Conservation (phyloP, 1,139 yeast species). For the Maudiozyma humilis region DNA sequence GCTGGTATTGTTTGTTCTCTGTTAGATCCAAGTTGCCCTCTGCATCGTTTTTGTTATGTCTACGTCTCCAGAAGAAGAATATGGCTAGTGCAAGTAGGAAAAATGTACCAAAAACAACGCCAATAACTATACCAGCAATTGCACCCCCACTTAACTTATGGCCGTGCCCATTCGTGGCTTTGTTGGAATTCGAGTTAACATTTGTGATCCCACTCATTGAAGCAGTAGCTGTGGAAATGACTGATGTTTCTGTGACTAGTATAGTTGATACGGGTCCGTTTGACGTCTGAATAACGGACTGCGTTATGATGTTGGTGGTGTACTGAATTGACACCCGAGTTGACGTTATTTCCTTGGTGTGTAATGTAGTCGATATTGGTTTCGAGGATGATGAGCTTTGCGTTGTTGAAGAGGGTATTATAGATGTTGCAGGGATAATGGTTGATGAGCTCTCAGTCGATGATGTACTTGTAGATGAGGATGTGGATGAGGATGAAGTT, state of each 20-base stretch:
- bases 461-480: conserved; percentile 8
- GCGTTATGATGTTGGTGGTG: conserved; percentile 14
- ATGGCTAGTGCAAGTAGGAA: conserved; percentile 32
- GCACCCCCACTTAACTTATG: conserved; percentile 46
- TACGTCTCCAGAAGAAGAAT: conserved; percentile 38
- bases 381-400: conserved; percentile 13
- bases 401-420: conserved; percentile 9
- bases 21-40: conserved; percentile 11
- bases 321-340: conserved; percentile 8
- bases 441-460: conserved; percentile 1
- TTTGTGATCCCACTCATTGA: conserved; percentile 6
- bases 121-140: conserved; percentile 64
- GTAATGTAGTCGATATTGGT: background rate
- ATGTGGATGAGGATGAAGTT: conserved; percentile 1
- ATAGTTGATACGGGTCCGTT: conserved; percentile 9
- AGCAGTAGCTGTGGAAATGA: conserved; percentile 11
- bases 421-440: background rate
- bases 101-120: conserved; percentile 46
- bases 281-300: conserved; percentile 10
- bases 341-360: background rate
- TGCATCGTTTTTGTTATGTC: conserved; percentile 20
- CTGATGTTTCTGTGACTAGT: conserved; percentile 19
- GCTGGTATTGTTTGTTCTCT: conserved; percentile 30
- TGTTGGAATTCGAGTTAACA: conserved; percentile 7
- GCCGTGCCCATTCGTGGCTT: conserved; percentile 11